Evolutionary conservation across 495 filamentous ascomycete genomes (phyloP), one percentile per base, ranked within the genome.

Genomic region (Massariosphaeria phaeospora): DNA sequence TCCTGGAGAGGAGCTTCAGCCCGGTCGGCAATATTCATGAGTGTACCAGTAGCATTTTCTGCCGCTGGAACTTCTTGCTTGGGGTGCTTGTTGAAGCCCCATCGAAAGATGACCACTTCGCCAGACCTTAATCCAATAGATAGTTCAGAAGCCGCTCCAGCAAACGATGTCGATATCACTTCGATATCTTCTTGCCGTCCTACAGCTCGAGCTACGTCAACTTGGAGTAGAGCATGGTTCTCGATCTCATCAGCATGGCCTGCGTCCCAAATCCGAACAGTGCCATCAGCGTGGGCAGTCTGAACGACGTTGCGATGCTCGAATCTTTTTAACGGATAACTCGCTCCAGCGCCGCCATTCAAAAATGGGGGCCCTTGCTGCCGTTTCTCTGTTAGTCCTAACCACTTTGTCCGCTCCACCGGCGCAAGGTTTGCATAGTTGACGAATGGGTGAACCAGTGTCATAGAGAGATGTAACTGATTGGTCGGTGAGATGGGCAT

Each of bases 161-260:
- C 78, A 70, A 97, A 78, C 12, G 82, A 84, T 70, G 89, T 82
- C 9, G 80, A 74, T 4, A 81, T 84, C 12, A 96, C 79, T 38
- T 85, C 82, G 7, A 96, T 76, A 36, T 86, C 82, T n/a, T 86
- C 75, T n/a, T 78, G 81, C 23, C 89, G 78, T 31, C 84, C 84
- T 5, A 97, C 74, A n/a, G 91, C 90, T 54, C 89, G 79, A 10
- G 83, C 80, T 23, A 96, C 69, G 67, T 98, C 91, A 1, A 94
- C 80, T 71, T 97, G 90, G 38, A 96, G 73, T 29, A 88, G 77
- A 11, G 75, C 75, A 23, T 79, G 75, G 63, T 97, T 97, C 70
- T 97, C 93, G 48, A 98, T 83, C 65, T 96, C 89, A 66, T 97
- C 93, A 5, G 79, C 85, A 60, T 91, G 82, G 0, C 94, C 94